Percentiles rank a stretch among this genome's conserved stretches.
Conservation (phyloP, 148 eudicot genomes). For the Nyssa sinensis region DNA sequence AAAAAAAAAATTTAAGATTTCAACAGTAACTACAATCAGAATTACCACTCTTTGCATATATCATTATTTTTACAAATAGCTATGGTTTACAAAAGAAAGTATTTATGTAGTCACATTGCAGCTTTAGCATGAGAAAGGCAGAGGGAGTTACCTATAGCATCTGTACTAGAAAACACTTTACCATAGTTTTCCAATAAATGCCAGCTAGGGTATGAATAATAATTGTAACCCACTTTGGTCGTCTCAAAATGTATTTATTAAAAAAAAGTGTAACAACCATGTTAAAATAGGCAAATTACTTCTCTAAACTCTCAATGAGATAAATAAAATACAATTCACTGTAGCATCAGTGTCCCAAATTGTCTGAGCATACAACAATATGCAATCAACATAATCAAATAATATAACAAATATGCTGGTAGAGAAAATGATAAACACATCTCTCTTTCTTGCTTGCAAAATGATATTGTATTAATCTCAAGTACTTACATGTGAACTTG, state of each 20-base stretch:
- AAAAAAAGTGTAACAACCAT: conserved; percentile 6
- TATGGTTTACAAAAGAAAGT: too few relatives aligned
- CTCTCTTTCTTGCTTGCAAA: not conserved
- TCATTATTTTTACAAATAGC: too few relatives aligned
- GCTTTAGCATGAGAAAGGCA: too few relatives aligned
- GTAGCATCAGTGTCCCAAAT: not conserved
- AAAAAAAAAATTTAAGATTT: too few relatives aligned
- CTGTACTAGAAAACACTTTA: too few relatives aligned
- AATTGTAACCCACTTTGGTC: not conserved
- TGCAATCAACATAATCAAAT: not conserved
- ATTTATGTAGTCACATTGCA: too few relatives aligned
- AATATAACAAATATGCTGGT: not conserved
- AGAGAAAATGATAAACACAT: conserved; percentile 5
- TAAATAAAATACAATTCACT: not conserved
- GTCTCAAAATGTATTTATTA: conserved; percentile 2
- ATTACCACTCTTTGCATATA: too few relatives aligned
- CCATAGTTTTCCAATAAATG: not conserved
- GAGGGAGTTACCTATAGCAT: too few relatives aligned
- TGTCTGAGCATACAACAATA: not conserved
- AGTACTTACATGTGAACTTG: conserved; percentile 58
- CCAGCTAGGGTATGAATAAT: not conserved
- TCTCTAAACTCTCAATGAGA: too few relatives aligned
- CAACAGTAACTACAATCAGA: too few relatives aligned
- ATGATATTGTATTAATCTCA: not conserved
- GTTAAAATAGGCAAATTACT: too few relatives aligned